A percentile compares a stretch with the other conserved stretches of the same genome.
Conservation (phyloP, 1,139 yeast genomes). For the Saccharomyces hybrid region DNA sequence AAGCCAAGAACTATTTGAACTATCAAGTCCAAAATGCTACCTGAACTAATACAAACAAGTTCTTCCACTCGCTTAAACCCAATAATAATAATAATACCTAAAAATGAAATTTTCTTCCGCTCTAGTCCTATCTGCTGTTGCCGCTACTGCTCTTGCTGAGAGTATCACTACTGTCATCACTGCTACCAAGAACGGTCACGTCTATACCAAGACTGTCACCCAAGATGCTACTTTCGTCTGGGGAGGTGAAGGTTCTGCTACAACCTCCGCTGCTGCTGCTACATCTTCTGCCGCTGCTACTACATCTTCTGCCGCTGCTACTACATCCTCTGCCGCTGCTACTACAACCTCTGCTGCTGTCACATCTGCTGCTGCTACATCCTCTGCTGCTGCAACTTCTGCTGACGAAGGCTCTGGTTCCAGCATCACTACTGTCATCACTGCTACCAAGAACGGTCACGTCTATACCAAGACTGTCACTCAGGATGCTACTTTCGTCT, state of each 20-base stretch:
- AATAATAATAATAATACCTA: background rate
- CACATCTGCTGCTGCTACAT: slow-evolving; percentile 23
- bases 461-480: slow-evolving; percentile 8
- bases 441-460: slow-evolving; percentile 12
- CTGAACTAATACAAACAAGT: background rate
- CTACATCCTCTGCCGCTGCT: background rate
- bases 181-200: slow-evolving; percentile 7
- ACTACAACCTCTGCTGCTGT: slow-evolving; percentile 24
- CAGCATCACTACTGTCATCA: slow-evolving; percentile 13
- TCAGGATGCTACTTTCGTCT: slow-evolving; percentile 7
- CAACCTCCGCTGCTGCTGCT: slow-evolving; percentile 2
- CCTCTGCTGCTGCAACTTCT: slow-evolving; percentile 12
- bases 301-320: slow-evolving; percentile 2
- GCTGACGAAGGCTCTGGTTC: slow-evolving; percentile 13
- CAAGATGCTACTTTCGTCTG: slow-evolving; percentile 7
- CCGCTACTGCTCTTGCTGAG: slow-evolving; percentile 8
- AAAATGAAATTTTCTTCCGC: background rate
- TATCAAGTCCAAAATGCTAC: background rate
- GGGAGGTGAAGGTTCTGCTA: background rate
- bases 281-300: slow-evolving; percentile 2
- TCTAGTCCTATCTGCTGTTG: background rate
- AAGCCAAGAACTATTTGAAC: background rate
- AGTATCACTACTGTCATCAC: slow-evolving; percentile 5
- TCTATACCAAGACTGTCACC: slow-evolving; percentile 7
- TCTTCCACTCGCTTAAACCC: background rate